Evolutionary conservation across 768 basidiomycete species (phyloP), one percentile per base, ranked within the genome.

Genomic region (Serendipita sp.): DNA sequence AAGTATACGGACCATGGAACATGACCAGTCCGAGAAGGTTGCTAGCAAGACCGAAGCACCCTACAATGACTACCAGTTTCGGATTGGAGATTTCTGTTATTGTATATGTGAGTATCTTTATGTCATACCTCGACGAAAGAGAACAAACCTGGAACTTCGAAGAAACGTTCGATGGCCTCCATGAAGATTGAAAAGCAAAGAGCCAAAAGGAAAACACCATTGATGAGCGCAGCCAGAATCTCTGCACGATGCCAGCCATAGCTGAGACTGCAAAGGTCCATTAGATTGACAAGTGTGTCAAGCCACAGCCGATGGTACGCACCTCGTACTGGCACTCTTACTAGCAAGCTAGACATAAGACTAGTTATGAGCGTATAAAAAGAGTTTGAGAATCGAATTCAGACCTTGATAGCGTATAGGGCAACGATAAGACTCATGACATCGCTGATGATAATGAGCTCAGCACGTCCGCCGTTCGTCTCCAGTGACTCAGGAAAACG

Each of bases 191-290:
- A 92, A 75, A 98, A 93, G 76, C 96, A 99, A 0, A 98, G 82
- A 0, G 96, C 96, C 47, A 97, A 81, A 3, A 99, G 82, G 78
- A 98, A 98, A 64, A 98, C 92, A 63, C 96, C 96, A 70, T 99
- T 99, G 69, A 98, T 76, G 51, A 98, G 79, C 0, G 96, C 96
- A 24, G 93, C 94, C 4, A 97, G 81, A 67, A 96, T 94, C 72
- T 96, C 94, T 16, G 96, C 96, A 67, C 96, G 81, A 74, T 98
- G 94, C 95, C 94, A 98, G n/a, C 94, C 95, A 73, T 98, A 98
- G 3, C 56, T 60, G 16, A 60, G 34, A n/a, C 56, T 60, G 18
- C 10, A 60, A 18, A 51, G n/a, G 13, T 13, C 10, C 48, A 53
- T 53, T n/a, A 16, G 5, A 34, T 53, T 7, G 32, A 2, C 48